Base-by-base conservation (phyloP, 345 rosid species). In the Eucalyptus tenuipes region DNA sequence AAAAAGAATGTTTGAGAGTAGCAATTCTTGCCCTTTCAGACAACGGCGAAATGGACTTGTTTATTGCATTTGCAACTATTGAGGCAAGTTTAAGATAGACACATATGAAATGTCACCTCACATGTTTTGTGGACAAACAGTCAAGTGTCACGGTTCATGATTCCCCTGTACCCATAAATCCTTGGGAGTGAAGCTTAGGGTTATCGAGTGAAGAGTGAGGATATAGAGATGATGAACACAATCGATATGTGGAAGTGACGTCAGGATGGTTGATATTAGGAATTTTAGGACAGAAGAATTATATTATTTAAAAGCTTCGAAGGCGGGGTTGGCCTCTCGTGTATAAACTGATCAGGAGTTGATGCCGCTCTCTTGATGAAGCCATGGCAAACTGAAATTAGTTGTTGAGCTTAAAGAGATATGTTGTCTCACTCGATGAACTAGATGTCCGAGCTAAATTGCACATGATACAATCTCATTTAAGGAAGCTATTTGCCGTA, bases 241-340 rank as follows among this genome's bases (percentile, higher is more conserved):
- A 52, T 0, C 7, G 0, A 0, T 52, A 0, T 2, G 1, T 52
- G 2, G 0, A 5, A 52, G 10, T 52, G 10, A 18, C 0, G 2
- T 52, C 1, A 52, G 0, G 57, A 52, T 18, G 24, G 4, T 52
- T 52, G 1, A 5, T 18, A 0, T 52, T 52, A 52, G 10, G 24
- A 3, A 10, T 18, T 52, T 2, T 52, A 18, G 2, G 0, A 52
- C 18, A 52, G 0, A 52, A 52, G 2, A 52, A 8, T 52, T 52
- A 52, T 0, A 18, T 18, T 52, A 52, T 10, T 52, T 18, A 52
- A 1, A 9, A 52, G 24, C 5, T 52, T 1, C 7, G 2, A 52
- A 52, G 0, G 57, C 0, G 1, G 1, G 0, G 10, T 52, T 8
- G 0, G 5, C 10, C 57, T 52, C 1, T 4, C 1, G 2, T 18